Percentiles rank a stretch among this genome's conserved stretches.
These are phyloP conservation scores for Alternaria ventricosa DNA, from an alignment of 2,329 filamentous ascomycete genomes.

Conservation along the genomic window DNA sequence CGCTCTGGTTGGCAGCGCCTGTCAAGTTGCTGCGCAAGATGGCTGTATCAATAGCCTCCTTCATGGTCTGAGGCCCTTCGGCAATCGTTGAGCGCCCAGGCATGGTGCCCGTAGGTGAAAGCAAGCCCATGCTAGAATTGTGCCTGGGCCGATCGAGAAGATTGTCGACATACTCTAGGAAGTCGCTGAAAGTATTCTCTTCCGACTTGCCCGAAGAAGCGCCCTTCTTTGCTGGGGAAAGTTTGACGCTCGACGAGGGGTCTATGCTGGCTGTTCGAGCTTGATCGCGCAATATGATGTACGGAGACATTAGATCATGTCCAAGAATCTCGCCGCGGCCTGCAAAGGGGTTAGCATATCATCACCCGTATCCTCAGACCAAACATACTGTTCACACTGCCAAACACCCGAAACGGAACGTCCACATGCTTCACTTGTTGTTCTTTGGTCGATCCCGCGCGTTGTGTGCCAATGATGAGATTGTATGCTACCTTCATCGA, in stretches of 20 bases:
- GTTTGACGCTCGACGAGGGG: constrained; percentile 6
- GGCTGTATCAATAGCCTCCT: constrained; percentile 88
- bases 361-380: neutral
- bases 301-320: constrained; percentile 93
- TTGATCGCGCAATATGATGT: constrained; percentile 85
- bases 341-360: constrained; percentile 38
- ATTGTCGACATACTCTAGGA: constrained; percentile 57
- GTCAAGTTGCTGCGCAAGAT: constrained; percentile 73
- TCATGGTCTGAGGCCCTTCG: constrained; percentile 68
- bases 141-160: constrained; percentile 46
- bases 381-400: constrained; percentile 77
- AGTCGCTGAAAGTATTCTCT: constrained; percentile 50
- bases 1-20: constrained; percentile 72
- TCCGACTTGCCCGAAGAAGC: constrained; percentile 43
- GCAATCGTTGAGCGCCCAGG: constrained; percentile 58
- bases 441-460: constrained; percentile 76
- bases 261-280: constrained; percentile 62
- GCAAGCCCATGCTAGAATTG: constrained; percentile 59
- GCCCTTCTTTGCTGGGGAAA: constrained; percentile 27
- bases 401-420: constrained; percentile 89
- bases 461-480: constrained; percentile 88
- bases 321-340: constrained; percentile 83
- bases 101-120: constrained; percentile 73
- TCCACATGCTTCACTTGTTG: constrained; percentile 87
- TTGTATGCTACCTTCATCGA: constrained; percentile 94